These are phyloP conservation scores for Gloeopeniophorella convolvens DNA, from an alignment of 768 basidiomycete genomes.

Conservation along the genomic window DNA sequence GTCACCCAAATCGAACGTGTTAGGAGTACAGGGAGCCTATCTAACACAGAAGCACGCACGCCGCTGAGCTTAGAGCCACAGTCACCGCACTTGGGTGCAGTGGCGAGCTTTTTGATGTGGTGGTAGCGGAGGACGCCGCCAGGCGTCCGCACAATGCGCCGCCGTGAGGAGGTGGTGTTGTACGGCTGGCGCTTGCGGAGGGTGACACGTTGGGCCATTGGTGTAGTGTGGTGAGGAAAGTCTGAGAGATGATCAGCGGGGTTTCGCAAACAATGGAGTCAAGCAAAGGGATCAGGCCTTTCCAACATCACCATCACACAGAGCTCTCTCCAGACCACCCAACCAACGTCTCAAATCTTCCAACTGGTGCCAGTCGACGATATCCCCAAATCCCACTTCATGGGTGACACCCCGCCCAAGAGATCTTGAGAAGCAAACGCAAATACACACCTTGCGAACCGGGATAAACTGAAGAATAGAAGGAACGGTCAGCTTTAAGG, in stretches of 20 bases:
- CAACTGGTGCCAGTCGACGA: no score
- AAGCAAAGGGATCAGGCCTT: no score
- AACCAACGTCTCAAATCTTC: no score
- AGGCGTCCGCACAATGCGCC: conserved; percentile 95
- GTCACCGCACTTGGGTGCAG: conserved; percentile 96
- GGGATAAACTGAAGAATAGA: background rate
- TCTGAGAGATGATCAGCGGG: background rate
- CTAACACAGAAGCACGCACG: conserved; percentile 44
- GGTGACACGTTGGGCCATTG: conserved; percentile 98
- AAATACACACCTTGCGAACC: conserved; percentile 3
- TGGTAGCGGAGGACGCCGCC: conserved; percentile 98
- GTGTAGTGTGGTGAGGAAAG: background rate
- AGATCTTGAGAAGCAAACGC: background rate
- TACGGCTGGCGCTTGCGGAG: conserved; percentile 98
- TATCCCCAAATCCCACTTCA: no score
- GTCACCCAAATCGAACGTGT: background rate
- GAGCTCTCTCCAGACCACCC: no score
- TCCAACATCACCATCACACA: background rate
- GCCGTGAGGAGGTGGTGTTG: conserved; percentile 95
- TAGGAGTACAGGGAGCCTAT: background rate
- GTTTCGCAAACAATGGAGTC: no score
- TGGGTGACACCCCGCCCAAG: background rate
- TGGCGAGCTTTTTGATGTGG: conserved; percentile 91
- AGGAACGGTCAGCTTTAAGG: background rate
- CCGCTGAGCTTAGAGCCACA: conserved; percentile 92